Base-by-base conservation (phyloP, 2,329 filamentous ascomycete species). In the Colletotrichum sp. region DNA sequence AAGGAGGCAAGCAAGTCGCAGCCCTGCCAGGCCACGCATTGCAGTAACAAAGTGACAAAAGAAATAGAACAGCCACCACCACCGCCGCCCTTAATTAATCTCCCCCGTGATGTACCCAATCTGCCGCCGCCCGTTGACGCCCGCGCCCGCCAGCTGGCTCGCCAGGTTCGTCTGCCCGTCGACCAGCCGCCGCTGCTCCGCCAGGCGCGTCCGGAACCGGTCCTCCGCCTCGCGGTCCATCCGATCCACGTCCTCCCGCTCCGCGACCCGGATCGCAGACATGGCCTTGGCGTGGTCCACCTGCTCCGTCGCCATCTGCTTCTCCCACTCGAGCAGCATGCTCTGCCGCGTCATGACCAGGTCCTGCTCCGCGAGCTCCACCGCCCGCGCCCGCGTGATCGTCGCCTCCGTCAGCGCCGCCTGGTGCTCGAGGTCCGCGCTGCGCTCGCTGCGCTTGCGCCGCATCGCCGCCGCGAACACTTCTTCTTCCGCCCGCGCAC, bases 71-170 rank as follows among this genome's bases (percentile, higher is more conserved):
- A 27, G 12, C 43, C 12, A 34, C 34, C 16, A 39, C 36, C 36
- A 8, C 36, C 1, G 3, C 12, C 5, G 36, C 25, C 7, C 55
- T 79, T 79, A 89, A 76, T 87, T 86, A 79, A 91, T 74, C 83
- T 91, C 90, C 64, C 86, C 86, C 61, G 87, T 87, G 36, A 92
- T 85, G 77, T 87, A 91, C n/a, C 90, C 90, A 83, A 91, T 89
- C 83, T 90, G 88, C 76, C 87, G 85, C 78, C 88, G 82, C 56
- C 81, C 81, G n/a, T 82, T 82, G 8, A 83, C 81, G 32, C 82
- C 82, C 22, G 78, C 77, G 39, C 71, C 77, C 6, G 82, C 80
- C 56, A 87, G 77, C 70, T 81, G 84, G 43, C 80, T 81, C 22
- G 86, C 86, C 9, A 87, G 80, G 48, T 77, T 76, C 64, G 80